Percentiles rank a stretch among this genome's conserved stretches.
Evolutionary conservation across 1,284 basidiomycete species (phyloP).

Genomic region (Stereum hirsutum): DNA sequence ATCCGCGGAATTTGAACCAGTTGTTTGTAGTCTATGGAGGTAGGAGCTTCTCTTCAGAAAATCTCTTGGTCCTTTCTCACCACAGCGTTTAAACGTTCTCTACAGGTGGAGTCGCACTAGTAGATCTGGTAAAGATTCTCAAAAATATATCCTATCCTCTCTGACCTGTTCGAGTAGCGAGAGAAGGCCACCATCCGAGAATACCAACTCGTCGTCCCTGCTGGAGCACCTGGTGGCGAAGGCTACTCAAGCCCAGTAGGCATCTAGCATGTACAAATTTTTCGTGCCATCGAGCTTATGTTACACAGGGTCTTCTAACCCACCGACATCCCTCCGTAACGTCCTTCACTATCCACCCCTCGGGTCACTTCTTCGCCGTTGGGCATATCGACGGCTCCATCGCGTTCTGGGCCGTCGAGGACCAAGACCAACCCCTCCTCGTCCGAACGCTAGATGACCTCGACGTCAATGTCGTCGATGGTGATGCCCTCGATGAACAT

Average conservation of each 20-base stretch:
- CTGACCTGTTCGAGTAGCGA: slow-evolving; percentile 30
- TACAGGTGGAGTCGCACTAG: slow-evolving; percentile 65
- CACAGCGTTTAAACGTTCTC: too few relatives aligned
- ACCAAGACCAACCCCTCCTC: slow-evolving; percentile 73
- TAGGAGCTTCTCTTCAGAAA: slow-evolving; percentile 17
- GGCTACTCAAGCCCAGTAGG: slow-evolving; percentile 46
- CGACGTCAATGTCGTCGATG: slow-evolving; percentile 44
- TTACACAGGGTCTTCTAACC: slow-evolving; percentile 51
- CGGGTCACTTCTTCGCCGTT: slow-evolving; percentile 62
- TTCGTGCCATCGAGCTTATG: background rate
- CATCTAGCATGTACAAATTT: too few relatives aligned
- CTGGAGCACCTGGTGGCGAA: slow-evolving; percentile 75
- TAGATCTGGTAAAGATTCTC: slow-evolving; percentile 45
- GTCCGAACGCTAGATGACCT: slow-evolving; percentile 63
- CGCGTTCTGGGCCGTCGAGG: slow-evolving; percentile 80
- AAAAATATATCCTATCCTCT: background rate
- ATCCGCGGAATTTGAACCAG: slow-evolving; percentile 77
- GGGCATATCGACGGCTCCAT: slow-evolving; percentile 85
- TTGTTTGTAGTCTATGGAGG: slow-evolving; percentile 80
- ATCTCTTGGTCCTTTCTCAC: background rate
- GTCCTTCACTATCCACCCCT: slow-evolving; percentile 56
- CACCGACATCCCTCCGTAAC: slow-evolving; percentile 71
- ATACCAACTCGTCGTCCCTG: slow-evolving; percentile 61
- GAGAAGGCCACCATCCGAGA: slow-evolving; percentile 51
- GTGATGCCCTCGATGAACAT: slow-evolving; percentile 31